A percentile compares a stretch with the other conserved stretches of the same genome.
These are phyloP conservation scores for Lepidium didymum DNA, from an alignment of 345 rosid species.

Conservation along the genomic window DNA sequence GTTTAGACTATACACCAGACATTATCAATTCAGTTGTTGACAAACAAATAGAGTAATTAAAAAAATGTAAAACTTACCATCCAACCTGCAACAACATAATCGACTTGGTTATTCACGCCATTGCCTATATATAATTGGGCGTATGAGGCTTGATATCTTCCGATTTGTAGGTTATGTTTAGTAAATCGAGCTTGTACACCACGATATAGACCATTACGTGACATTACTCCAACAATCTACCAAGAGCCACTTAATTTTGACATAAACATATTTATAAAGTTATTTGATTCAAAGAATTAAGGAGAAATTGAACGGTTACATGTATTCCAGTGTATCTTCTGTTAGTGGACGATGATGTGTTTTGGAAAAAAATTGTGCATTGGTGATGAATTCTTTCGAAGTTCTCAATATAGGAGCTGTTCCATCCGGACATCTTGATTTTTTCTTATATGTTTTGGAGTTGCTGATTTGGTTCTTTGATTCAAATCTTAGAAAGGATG, in stretches of 20 bases:
- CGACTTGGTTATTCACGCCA: not conserved
- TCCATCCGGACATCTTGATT: not conserved
- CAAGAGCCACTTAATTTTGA: not conserved
- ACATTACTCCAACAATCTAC: not conserved
- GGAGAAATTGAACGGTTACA: not conserved
- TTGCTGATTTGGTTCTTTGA: not conserved
- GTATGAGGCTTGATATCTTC: constrained; percentile 4
- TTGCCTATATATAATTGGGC: not conserved
- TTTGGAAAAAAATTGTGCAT: not conserved
- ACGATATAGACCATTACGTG: not conserved
- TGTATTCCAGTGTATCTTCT: not conserved
- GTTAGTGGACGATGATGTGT: not conserved
- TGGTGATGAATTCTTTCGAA: not conserved
- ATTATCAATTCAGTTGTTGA: no score
- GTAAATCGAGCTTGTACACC: not conserved
- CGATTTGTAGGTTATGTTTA: not conserved
- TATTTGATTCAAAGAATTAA: not conserved
- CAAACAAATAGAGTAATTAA: no score
- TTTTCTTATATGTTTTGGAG: not conserved
- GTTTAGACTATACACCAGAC: no score
- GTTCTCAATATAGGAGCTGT: not conserved
- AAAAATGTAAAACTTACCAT: not conserved
- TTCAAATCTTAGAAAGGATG: not conserved
- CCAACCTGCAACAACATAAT: not conserved
- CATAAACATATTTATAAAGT: not conserved